Evolutionary conservation across 148 eudicot genomes (phyloP).

Genomic region (Limonium bicolor): DNA sequence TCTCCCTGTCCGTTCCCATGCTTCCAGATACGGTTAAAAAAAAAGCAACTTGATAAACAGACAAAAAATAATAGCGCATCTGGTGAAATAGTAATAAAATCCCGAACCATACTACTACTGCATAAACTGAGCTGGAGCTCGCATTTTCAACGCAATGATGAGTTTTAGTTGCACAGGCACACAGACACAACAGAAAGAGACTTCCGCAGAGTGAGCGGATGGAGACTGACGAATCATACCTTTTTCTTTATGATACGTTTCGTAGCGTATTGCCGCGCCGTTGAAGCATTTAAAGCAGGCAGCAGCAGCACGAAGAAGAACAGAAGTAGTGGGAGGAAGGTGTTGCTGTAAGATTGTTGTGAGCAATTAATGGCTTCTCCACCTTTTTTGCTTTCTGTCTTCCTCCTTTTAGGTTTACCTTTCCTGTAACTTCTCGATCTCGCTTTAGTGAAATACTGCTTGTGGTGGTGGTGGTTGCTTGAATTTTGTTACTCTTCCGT

Average conservation of each 20-base stretch:
- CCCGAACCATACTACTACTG: no score
- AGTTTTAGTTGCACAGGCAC: not conserved
- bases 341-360: no score
- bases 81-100: no score
- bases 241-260: conserved; percentile 4
- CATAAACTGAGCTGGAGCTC: no score
- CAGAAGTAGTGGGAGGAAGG: no score
- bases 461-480: no score
- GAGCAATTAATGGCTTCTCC: conserved; percentile 4
- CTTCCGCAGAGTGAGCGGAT: not conserved
- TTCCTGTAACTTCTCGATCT: no score
- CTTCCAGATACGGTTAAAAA: not conserved
- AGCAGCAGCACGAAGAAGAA: conserved; percentile 5
- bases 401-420: no score
- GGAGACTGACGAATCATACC: conserved; percentile 4
- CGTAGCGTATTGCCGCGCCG: conserved; percentile 7
- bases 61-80: no score
- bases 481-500: no score
- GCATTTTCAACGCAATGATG: conserved; percentile 6
- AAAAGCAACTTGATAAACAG: not conserved
- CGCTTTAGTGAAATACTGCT: no score
- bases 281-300: conserved; percentile 7
- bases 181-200: no score
- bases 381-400: conserved; percentile 2
- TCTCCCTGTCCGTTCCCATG: not conserved